phyloP scores from a whole-genome alignment of 305 asterid species.

The Withania somnifera region DNA sequence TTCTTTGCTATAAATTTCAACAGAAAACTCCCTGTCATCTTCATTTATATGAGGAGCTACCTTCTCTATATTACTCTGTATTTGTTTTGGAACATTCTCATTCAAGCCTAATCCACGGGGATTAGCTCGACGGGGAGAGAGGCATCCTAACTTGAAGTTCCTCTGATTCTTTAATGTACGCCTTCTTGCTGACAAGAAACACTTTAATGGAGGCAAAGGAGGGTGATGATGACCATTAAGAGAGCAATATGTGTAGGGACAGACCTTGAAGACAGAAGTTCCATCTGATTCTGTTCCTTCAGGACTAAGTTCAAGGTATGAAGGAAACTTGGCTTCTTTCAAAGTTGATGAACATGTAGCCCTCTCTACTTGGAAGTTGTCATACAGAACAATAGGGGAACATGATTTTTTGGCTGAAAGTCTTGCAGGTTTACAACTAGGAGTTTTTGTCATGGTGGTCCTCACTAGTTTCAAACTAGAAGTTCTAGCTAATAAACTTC shows the following conservation, averaged over 20 bases:
- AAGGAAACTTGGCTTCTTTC: constrained; percentile 68
- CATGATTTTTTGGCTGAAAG: constrained; percentile 25
- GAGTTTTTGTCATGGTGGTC: neutral
- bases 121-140: constrained; percentile 26
- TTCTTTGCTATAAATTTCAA: constrained; percentile 31
- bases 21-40: constrained; percentile 21
- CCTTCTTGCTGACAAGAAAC: constrained; percentile 54
- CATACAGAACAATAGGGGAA: constrained; percentile 29
- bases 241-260: constrained; percentile 86
- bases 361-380: constrained; percentile 26
- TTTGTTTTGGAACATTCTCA: neutral
- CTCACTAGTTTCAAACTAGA: constrained; percentile 54
- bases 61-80: neutral
- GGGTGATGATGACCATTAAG: constrained; percentile 72
- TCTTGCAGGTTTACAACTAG: constrained; percentile 52
- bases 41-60: constrained; percentile 11
- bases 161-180: constrained; percentile 47
- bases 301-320: constrained; percentile 39
- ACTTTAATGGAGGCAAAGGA: constrained; percentile 60
- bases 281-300: constrained; percentile 63
- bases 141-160: constrained; percentile 32
- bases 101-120: neutral
- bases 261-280: constrained; percentile 55
- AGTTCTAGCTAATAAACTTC: constrained; percentile 12
- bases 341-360: constrained; percentile 80